These are phyloP conservation scores for Physcia stellaris DNA, from an alignment of 495 filamentous ascomycete species.

Conservation along the genomic window DNA sequence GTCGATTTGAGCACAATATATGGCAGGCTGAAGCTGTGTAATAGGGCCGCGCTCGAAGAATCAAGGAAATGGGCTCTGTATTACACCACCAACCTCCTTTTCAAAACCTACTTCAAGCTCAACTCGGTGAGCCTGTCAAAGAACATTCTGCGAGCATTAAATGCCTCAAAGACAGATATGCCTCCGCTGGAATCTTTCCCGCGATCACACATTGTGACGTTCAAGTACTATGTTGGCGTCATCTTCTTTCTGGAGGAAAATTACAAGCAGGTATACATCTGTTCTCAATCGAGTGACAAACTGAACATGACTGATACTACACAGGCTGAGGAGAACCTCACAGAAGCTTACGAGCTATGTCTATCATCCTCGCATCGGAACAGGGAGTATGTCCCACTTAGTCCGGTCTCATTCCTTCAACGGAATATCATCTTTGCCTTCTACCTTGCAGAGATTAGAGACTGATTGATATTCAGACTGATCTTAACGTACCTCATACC, in stretches of 20 bases:
- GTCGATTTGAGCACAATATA: no score
- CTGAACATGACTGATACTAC: no score
- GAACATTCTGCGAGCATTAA: conserved; percentile 70
- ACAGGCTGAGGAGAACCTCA: conserved; percentile 69
- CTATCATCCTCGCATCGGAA: conserved; percentile 57
- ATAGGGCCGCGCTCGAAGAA: conserved; percentile 68
- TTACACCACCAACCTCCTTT: conserved; percentile 79
- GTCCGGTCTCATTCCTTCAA: not conserved
- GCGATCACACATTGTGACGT: conserved; percentile 84
- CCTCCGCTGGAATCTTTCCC: conserved; percentile 63
- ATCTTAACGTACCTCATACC: conserved; percentile 95
- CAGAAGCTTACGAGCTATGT: conserved; percentile 64
- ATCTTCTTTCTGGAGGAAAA: conserved; percentile 86
- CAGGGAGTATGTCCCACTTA: conserved; percentile 46
- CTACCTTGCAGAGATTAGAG: conserved; percentile 24
- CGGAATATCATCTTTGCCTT: not conserved
- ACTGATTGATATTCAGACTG: conserved; percentile 39
- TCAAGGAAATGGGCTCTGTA: conserved; percentile 97
- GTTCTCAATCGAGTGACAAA: no score
- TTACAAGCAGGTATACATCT: conserved; percentile 51
- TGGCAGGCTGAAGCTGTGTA: no score
- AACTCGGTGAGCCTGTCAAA: conserved; percentile 81
- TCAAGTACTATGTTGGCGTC: conserved; percentile 87
- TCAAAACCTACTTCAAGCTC: conserved; percentile 97
- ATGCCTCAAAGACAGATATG: conserved; percentile 62